Conservation (phyloP, 805 yeast genomes). For the Ogataea henricii region DNA sequence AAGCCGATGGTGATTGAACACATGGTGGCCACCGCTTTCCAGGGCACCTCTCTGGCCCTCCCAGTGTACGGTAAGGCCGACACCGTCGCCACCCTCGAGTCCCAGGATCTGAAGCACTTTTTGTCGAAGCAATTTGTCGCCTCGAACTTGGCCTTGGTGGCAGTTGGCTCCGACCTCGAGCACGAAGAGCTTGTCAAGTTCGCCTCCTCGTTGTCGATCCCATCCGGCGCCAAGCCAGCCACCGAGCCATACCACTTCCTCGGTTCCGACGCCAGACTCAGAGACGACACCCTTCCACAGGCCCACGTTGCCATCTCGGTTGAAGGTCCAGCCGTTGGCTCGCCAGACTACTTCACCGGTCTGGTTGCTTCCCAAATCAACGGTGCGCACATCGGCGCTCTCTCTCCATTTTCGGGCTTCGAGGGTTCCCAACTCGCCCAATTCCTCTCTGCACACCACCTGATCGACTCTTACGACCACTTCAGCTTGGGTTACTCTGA, state of each 20-base stretch:
- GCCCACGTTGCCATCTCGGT: slow-evolving; percentile 80
- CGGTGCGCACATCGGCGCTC: slow-evolving; percentile 55
- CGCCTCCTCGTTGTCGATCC: slow-evolving; percentile 52
- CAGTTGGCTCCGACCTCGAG: slow-evolving; percentile 60
- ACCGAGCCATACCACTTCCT: slow-evolving; percentile 62
- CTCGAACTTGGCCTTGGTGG: slow-evolving; percentile 67
- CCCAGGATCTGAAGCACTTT: slow-evolving; percentile 59
- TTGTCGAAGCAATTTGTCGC: slow-evolving; percentile 57
- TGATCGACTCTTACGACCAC: slow-evolving; percentile 71
- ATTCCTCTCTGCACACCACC: slow-evolving; percentile 68
- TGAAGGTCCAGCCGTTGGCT: slow-evolving; percentile 63
- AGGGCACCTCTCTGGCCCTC: slow-evolving; percentile 76
- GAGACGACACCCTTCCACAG: slow-evolving; percentile 84
- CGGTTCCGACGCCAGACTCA: slow-evolving; percentile 84
- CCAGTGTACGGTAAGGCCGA: slow-evolving; percentile 78
- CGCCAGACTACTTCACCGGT: slow-evolving; percentile 69
- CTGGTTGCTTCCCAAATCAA: slow-evolving; percentile 69
- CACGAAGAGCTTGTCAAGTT: slow-evolving; percentile 72
- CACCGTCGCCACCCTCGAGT: slow-evolving; percentile 56
- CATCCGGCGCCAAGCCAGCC: slow-evolving; percentile 52
- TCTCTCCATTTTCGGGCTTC: slow-evolving; percentile 54
- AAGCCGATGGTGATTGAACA: slow-evolving; percentile 67
- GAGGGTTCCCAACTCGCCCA: slow-evolving; percentile 73
- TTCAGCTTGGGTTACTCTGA: slow-evolving; percentile 74
- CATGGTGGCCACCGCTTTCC: slow-evolving; percentile 82